Base-by-base conservation (phyloP, 352 stramenopile species). In the Phytophthora citrophthora region DNA sequence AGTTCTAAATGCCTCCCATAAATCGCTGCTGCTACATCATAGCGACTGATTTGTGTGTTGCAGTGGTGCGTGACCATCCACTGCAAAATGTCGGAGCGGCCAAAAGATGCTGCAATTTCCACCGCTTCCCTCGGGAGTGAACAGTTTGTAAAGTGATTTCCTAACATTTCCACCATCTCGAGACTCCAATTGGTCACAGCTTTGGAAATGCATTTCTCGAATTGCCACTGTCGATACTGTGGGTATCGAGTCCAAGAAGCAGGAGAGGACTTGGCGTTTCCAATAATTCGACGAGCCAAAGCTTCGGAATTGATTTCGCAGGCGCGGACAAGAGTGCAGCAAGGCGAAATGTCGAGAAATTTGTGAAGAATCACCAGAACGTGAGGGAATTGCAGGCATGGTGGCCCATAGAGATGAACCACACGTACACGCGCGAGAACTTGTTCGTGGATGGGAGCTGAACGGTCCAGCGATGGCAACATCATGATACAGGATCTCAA, bases 181-280 rank as follows among this genome's bases (percentile, higher is more conserved):
- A 41, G 5, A 41, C 34, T 41, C 34, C 34, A 41, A 3, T 41
- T 15, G 0, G 34, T 8, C 34, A 41, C 34, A 41, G 15, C 15
- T 41, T 41, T 41, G 34, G 34, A 41, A 16, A 41, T 41, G 15
- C 34, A 41, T 41, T 41, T 41, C 34, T 41, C 34, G 34, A 41
- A 41, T 41, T 16, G 34, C 34, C 34, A 41, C 34, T 41, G 34
- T 18, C 34, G 34, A 41, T 41, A 41, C 15, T 41, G 34, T 4
- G 34, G 34, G 15, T 41, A 41, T 11, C 12, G 34, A 16, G 34
- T 41, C 34, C 34, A 41, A 41, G 11, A 0, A 41, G 34, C 12
- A 41, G 34, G 4, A 41, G 34, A 12, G 11, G 12, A 2, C 18
- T 41, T 41, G 12, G 34, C 3, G 34, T 41, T 18, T 18, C 34